Conservation (phyloP, 192 early-diverging fungal species). For the Piromyces sp. region DNA sequence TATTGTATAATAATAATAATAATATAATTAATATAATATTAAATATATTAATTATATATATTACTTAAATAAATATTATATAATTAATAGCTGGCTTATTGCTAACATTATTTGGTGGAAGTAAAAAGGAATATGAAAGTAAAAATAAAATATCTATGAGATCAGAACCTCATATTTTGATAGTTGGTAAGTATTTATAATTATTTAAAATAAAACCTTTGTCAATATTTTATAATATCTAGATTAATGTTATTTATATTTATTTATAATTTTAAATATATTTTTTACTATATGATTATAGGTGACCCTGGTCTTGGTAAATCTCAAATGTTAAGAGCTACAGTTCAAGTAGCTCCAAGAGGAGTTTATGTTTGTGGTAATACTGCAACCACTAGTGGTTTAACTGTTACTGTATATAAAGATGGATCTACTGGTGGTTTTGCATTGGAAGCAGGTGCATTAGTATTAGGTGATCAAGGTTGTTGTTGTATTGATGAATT, state of each 20-base stretch:
- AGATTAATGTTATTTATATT: no score
- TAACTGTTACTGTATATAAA: slow-evolving; percentile 54
- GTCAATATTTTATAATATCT: no score
- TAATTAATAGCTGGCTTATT: slow-evolving; percentile 41
- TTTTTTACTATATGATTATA: no score
- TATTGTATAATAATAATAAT: no score
- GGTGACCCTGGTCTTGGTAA: slow-evolving; percentile 75
- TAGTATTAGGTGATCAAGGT: slow-evolving; percentile 79
- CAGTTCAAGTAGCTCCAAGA: slow-evolving; percentile 58
- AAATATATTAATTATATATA: no score
- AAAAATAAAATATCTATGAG: slow-evolving; percentile 31
- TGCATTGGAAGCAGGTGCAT: slow-evolving; percentile 60
- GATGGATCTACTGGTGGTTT: slow-evolving; percentile 54
- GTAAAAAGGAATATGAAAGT: slow-evolving; percentile 10
- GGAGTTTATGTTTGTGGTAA: slow-evolving; percentile 68
- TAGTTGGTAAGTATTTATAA: slow-evolving; percentile 29
- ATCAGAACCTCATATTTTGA: slow-evolving; percentile 50
- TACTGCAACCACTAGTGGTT: slow-evolving; percentile 44
- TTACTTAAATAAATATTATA: no score
- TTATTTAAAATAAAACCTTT: no score
- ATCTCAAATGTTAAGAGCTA: slow-evolving; percentile 70
- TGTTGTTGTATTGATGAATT: slow-evolving; percentile 84
- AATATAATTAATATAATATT: no score
- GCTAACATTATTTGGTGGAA: slow-evolving; percentile 58
- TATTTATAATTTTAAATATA: no score